Base-by-base conservation (phyloP, 192 early-diverging fungal genomes). In the Entomortierella parvispora region DNA sequence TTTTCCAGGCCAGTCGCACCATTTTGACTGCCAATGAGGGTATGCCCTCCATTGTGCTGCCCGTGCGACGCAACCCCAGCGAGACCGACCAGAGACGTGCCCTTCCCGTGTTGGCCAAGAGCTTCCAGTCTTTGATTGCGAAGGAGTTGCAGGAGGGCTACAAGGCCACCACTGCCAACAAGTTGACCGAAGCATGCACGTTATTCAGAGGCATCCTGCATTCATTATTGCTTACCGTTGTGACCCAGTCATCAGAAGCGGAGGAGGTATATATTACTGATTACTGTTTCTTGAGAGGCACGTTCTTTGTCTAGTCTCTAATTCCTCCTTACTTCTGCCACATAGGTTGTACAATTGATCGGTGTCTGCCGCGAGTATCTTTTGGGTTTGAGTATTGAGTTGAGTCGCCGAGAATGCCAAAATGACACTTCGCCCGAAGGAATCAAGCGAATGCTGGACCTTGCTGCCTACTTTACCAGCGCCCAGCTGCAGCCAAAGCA, bases 391-490 rank as follows among this genome's bases (percentile, higher is more conserved):
- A 87, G 85, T 48, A 91, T 99, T 80, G 96, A 97, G 72, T 83
- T 92, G 55, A 86, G 80, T 45, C 93, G 95, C 29, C 88, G 91
- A 31, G 84, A 86, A n/a, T 67, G 86, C 25, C 68, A 84, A 43
- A 85, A 83, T 55, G 88, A 83, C 47, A 56, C 63, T 4, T 86
- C 84, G 14, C 84, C 87, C 12, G 90, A 84, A 56, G 57, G 70
- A 40, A 68, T 83, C n/a, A 95, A 93, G 62, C 86, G 93, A 32
- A 84, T 84, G 23, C 78, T 98, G 11, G 98, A 98, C 70, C 85
- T 99, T 33, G 94, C 96, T 0, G 95, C 94, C 1, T 99, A 97
- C 83, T 98, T 97, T 78, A 96, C 98, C 2, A 93, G 97, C 70
- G 94, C 94, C 78, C 85, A 94, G 66, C 83, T 99, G 52, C 95